Evolutionary conservation across 2,329 filamentous ascomycete species (phyloP), one percentile per base, ranked within the genome.

Genomic region (Cryphonectria naterciae): DNA sequence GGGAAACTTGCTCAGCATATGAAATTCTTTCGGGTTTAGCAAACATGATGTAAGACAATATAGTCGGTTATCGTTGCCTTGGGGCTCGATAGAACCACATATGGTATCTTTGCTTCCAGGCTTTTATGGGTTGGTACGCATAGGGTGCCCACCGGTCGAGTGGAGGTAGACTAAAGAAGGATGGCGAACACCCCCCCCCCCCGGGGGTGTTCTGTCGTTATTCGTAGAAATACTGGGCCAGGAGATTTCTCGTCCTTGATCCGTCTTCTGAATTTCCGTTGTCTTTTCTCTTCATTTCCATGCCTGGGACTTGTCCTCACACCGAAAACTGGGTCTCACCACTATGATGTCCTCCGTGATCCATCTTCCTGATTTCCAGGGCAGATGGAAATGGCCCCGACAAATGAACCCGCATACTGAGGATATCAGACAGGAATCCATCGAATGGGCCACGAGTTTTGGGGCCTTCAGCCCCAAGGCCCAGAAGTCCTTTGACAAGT

Each of bases 401-500:
- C 17, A n/a, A 2, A 25, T 75, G 39, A 76, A 75, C 39, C 74
- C 74, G 2, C 49, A 74, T 62, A 68, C 68, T 52, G 66, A 46
- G 2, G 41, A 43, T 0, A 65, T 71, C 35, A 49, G 60, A 1
- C 62, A 70, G 1, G 73, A 73, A n/a, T 74, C 72, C 22, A 39
- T 56, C 0, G 70, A 62, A 3, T 76, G 75, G 75, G 52, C 71
- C 3, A 70, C 68, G 22, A 70, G 71, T 17, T 76, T 76, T 52
- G 41, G 52, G 2, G 71, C 73, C 25, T 76, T 76, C 56, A 70
- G 63, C 1, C 68, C 72, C 1, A 37, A 61, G 19, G 73, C 71
- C 2, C 75, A 77, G 65, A 56, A 62, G 10, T 71, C 74, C 0
- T 75, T 77, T 54, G 70, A 75, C 43, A 70, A 67, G 46, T 75